Base-by-base conservation (phyloP, 805 yeast genomes). In the Diddensiella transvaalensis region DNA sequence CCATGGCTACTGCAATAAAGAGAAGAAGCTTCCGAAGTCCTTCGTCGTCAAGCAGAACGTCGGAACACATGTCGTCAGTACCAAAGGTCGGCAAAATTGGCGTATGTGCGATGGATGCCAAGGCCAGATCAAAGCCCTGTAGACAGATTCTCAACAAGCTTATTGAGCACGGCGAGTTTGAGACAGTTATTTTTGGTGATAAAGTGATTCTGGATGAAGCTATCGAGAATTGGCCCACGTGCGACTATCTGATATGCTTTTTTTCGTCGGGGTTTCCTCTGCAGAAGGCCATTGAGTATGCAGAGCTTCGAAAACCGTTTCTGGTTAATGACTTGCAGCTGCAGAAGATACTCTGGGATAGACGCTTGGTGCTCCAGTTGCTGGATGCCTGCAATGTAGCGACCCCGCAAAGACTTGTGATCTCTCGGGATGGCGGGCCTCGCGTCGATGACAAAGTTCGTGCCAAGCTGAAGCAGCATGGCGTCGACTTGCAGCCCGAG, bases 91-190 rank as follows among this genome's bases (percentile, higher is more conserved):
- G 99, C 35, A 90, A 87, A 56, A 87, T 93, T 58, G 99, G 99
- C 46, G 96, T 93, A 1, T 93, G 99, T 70, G 99, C 99, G 8
- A 90, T 93, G 97, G 99, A 93, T 67, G 83, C 90, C 50, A 93
- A 93, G 67, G 99, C 90, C 1, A 76, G 95, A 61, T 85, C 95
- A 39, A 93, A 93, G 70, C 99, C 99, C 2, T 91, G 97, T 63
- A 74, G 98, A 50, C 87, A 86, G 52, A 93, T 93, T 55, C 73
- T 93, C 59, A 89, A 87, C 65, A 74, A 96, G 46, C 71, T 93
- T 62, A 86, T 91, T 50, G 95, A 86, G 57, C 82, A 86, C 57
- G 97, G 96, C 23, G 98, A 93, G 69, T 93, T 93, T 65, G 98
- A 93, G 62, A 88, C 98, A 0, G 86, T 93, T 17, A 89, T 93